Evolutionary conservation across 495 filamentous ascomycete genomes (phyloP).

Genomic region (Hypoxylon subgilvum): DNA sequence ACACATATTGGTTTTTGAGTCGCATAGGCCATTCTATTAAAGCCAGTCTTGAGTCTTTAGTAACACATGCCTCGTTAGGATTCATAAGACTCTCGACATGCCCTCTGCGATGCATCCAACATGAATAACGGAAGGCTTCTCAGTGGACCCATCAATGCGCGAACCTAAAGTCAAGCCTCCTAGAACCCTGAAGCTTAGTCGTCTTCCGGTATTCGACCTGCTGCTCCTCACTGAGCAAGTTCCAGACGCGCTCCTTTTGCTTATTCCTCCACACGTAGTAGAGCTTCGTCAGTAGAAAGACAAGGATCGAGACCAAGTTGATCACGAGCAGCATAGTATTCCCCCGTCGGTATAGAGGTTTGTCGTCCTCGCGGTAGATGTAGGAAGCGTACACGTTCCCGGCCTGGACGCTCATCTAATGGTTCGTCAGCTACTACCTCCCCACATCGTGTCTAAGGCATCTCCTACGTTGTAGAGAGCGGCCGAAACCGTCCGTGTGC

Average conservation of each 20-base stretch:
- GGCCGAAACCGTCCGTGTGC: constrained; percentile 69
- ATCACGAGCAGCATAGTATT: constrained; percentile 69
- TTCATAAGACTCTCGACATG: too few species aligned
- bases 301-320: constrained; percentile 39
- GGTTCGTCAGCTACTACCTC: constrained; percentile 28
- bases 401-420: constrained; percentile 67
- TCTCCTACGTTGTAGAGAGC: constrained; percentile 63
- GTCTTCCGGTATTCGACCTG: constrained; percentile 44
- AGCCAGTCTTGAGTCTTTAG: too few species aligned
- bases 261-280: constrained; percentile 56
- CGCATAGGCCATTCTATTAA: too few species aligned
- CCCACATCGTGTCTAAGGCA: neutral
- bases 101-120: too few species aligned
- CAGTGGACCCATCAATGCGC: constrained; percentile 44
- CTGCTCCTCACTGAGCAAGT: constrained; percentile 48
- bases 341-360: constrained; percentile 67
- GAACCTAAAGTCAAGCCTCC: constrained; percentile 56
- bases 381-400: constrained; percentile 59
- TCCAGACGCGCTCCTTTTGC: constrained; percentile 48
- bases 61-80: too few species aligned
- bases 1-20: too few species aligned
- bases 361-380: constrained; percentile 66
- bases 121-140: too few species aligned
- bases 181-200: constrained; percentile 48
- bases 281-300: constrained; percentile 48